Base-by-base conservation (phyloP, 495 filamentous ascomycete genomes). In the Talaromyces liani region DNA sequence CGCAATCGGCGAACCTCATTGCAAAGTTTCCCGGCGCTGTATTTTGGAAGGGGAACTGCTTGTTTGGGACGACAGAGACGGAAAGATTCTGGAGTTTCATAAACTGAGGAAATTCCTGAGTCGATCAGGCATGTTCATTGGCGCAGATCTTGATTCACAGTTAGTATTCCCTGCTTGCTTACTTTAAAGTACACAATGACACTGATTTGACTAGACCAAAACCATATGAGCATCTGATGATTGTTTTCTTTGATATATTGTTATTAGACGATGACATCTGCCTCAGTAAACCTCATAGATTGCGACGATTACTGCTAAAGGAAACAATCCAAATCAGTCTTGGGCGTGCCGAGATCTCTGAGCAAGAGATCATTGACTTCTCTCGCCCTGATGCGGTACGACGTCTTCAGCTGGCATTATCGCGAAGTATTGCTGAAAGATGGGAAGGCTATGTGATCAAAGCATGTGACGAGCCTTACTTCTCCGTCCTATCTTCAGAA, bases 21-120 rank as follows among this genome's bases (percentile, higher is more conserved):
- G 89, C 69, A 78, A 75, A 20, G 73, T 93, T 66, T 79, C 77
- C 33, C 73, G 67, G 8, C 81, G 80, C 2, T 93, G 89, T 64
- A 93, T 95, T 60, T 70, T 96, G 3, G 90, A 95, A 68, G 92
- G 91, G 1, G 92, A 96, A 65, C 72, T 96, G 31, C 80, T 93
- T 33, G 87, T 93, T 12, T 93, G 85, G 73, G 89, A 83, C 67
- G 87, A 89, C 41, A 80, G 81, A 65, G 71, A 77, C 71, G 77
- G 74, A 3, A 81, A 78, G 62, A 87, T 91, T 4, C 69, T 88
- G 33, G 82, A 83, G 24, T 95, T 94, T 59, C 83, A 92, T 65
- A 90, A 93, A 69, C 84, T 96, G 60, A 82, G 92, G 39, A 91
- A 89, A 68, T 88, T 93, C 66, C 80, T 96, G 18, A 78, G 84